Evolutionary conservation across 306 rosid genomes (phyloP).

Genomic region (Canavalia ensiformis): DNA sequence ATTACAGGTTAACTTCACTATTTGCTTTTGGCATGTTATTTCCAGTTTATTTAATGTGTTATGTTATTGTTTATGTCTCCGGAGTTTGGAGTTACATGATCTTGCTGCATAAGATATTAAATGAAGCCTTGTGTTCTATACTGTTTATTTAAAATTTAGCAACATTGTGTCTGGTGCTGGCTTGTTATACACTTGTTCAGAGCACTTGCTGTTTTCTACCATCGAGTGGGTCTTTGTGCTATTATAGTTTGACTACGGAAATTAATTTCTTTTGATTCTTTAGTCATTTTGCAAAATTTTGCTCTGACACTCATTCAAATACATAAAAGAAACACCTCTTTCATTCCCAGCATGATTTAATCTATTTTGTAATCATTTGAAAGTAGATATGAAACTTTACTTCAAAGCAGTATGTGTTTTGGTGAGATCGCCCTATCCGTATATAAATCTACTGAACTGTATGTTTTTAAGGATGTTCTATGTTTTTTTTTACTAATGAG

Average conservation of each 20-base stretch:
- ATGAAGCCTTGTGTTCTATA: slow-evolving; percentile 13
- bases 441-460: not conserved
- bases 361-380: slow-evolving; percentile 41
- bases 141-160: slow-evolving; percentile 1
- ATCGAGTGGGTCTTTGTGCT: slow-evolving; percentile 40
- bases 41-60: not conserved
- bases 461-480: slow-evolving; percentile 13
- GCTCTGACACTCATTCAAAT: slow-evolving; percentile 40
- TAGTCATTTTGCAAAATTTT: slow-evolving; percentile 18
- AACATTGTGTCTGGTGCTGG: slow-evolving; percentile 42
- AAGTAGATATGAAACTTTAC: slow-evolving; percentile 17
- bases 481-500: slow-evolving; percentile 49
- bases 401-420: slow-evolving; percentile 30
- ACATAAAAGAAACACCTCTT: slow-evolving; percentile 25
- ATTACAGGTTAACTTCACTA: not conserved
- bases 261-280: not conserved
- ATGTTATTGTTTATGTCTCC: not conserved
- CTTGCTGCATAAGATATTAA: slow-evolving; percentile 6
- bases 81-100: slow-evolving; percentile 33
- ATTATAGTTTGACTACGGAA: slow-evolving; percentile 28
- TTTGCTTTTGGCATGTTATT: not conserved
- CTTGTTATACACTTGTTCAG: slow-evolving; percentile 23
- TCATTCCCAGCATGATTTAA: slow-evolving; percentile 22
- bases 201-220: slow-evolving; percentile 38
- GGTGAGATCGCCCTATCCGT: slow-evolving; percentile 32